Evolutionary conservation across 2,329 filamentous ascomycete species (phyloP).

Genomic region (Catunica adiposa): DNA sequence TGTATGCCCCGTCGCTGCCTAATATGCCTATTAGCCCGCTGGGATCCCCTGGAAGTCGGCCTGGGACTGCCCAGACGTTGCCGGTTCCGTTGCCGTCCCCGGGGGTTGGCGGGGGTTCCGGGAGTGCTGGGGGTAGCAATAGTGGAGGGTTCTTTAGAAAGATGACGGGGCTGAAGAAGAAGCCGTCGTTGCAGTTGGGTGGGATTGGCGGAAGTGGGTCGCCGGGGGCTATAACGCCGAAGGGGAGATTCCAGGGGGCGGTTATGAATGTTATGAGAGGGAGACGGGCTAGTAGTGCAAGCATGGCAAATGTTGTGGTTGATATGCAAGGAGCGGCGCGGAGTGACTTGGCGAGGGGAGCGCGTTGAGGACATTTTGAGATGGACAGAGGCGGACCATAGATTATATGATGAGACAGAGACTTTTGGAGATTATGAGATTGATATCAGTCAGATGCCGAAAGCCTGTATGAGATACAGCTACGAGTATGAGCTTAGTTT

Average conservation of each 20-base stretch:
- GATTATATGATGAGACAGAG: not conserved
- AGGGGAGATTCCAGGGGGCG: not conserved
- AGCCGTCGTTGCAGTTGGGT: slow-evolving; percentile 1
- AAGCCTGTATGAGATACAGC: too few species aligned
- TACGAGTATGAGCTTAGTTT: too few species aligned
- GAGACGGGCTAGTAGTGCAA: not conserved
- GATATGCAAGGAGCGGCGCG: not conserved
- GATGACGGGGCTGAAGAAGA: not conserved
- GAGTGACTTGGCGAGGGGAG: not conserved
- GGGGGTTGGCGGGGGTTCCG: not conserved
- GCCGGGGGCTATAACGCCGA: not conserved
- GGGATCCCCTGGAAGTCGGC: not conserved
- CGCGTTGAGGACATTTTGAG: not conserved
- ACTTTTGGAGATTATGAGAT: too few species aligned
- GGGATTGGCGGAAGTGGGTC: not conserved
- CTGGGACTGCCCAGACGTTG: slow-evolving; percentile 1
- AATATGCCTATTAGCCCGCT: not conserved
- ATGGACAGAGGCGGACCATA: not conserved
- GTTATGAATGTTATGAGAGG: not conserved
- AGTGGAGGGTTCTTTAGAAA: slow-evolving; percentile 2
- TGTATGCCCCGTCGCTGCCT: not conserved
- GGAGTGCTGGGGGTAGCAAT: too few species aligned
- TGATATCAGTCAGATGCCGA: too few species aligned
- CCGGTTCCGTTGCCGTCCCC: too few species aligned
- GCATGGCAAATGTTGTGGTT: not conserved